Percentiles rank a stretch among this genome's conserved stretches.
Evolutionary conservation across 2,329 filamentous ascomycete genomes (phyloP).

Genomic region (Exophiala sp.): DNA sequence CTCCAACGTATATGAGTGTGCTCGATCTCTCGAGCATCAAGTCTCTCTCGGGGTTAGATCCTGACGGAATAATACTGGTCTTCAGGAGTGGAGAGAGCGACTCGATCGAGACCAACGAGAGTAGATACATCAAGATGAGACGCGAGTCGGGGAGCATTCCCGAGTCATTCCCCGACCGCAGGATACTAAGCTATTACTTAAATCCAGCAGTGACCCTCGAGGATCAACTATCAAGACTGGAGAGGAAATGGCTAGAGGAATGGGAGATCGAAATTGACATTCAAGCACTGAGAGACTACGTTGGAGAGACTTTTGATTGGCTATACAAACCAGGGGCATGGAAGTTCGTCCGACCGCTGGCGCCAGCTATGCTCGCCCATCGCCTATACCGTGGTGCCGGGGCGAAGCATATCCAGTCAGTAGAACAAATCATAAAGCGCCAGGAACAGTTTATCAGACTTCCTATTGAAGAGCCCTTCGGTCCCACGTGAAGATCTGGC

Average conservation of each 20-base stretch:
- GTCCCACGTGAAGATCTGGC: too few species aligned
- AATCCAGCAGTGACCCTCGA: conserved; percentile 71
- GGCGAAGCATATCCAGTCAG: conserved; percentile 28
- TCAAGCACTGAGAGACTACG: conserved; percentile 63
- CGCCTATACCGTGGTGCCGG: conserved; percentile 38
- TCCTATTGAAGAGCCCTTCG: too few species aligned
- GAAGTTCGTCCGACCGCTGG: conserved; percentile 76
- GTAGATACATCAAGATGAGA: conserved; percentile 68
- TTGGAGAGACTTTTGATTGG: conserved; percentile 81
- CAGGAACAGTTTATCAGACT: conserved; percentile 67
- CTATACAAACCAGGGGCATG: conserved; percentile 67
- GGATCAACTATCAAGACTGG: conserved; percentile 51
- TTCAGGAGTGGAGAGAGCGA: conserved; percentile 60
- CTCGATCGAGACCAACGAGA: conserved; percentile 77
- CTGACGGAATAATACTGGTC: conserved; percentile 77
- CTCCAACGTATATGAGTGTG: conserved; percentile 77
- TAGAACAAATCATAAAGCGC: conserved; percentile 51
- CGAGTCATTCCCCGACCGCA: conserved; percentile 69
- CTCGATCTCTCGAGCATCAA: conserved; percentile 61
- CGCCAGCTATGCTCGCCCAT: conserved; percentile 68
- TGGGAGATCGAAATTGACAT: conserved; percentile 53
- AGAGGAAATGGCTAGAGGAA: conserved; percentile 49
- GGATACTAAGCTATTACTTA: conserved; percentile 79
- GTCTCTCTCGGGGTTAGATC: conserved; percentile 60
- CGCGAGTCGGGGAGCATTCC: conserved; percentile 71